A percentile compares a stretch with the other conserved stretches of the same genome.
phyloP scores from a whole-genome alignment of 106 monocot genomes.

The Dendrobium huoshanense region DNA sequence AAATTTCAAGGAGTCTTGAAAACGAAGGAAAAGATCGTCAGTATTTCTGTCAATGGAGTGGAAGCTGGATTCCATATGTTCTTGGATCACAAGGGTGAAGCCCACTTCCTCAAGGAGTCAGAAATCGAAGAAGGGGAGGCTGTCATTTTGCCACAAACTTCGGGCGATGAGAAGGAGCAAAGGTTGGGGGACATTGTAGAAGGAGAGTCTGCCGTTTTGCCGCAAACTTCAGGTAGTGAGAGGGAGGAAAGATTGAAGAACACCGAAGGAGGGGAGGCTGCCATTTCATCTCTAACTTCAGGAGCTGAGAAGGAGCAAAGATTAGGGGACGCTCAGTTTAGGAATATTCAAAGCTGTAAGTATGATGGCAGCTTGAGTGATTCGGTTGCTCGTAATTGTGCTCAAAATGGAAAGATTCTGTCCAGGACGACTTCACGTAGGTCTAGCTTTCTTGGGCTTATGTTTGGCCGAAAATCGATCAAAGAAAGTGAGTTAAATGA shows the following conservation, averaged over 20 bases:
- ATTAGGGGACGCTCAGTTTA: background rate
- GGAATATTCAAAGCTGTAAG: conserved; percentile 22
- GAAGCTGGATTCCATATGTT: conserved; percentile 78
- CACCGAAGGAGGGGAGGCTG: no score
- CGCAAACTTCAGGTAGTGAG: no score
- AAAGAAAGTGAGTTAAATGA: conserved; percentile 20
- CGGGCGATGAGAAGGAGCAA: conserved; percentile 51
- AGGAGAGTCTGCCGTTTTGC: no score
- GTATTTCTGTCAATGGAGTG: conserved; percentile 59
- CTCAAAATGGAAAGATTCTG: conserved; percentile 35
- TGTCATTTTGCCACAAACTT: conserved; percentile 35
- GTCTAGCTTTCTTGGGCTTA: conserved; percentile 30
- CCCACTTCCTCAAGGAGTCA: conserved; percentile 48
- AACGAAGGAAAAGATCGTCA: conserved; percentile 69
- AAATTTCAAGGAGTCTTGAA: conserved; percentile 89
- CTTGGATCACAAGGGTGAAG: conserved; percentile 77
- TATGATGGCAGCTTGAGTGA: conserved; percentile 19
- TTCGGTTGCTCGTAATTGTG: conserved; percentile 9
- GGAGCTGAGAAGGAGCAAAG: no score
- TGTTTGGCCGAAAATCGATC: conserved; percentile 56
- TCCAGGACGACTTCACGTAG: conserved; percentile 26
- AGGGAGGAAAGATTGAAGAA: no score
- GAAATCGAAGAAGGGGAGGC: conserved; percentile 25
- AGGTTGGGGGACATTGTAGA: no score
- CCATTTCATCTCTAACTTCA: no score